Evolutionary conservation across 2,329 filamentous ascomycete genomes (phyloP).

Genomic region (Cercospora brassicicola): DNA sequence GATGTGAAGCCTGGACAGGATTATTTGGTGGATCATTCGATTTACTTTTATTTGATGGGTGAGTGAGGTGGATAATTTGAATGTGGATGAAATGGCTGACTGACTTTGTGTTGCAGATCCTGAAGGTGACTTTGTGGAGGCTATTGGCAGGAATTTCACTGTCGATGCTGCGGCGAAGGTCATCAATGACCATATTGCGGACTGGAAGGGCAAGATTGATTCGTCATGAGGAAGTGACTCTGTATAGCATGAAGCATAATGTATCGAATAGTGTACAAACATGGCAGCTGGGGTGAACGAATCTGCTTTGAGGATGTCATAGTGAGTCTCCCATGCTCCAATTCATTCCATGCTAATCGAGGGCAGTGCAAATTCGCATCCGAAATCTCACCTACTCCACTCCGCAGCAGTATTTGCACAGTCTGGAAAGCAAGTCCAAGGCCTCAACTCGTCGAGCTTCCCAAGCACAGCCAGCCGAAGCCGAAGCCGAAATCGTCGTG

Average conservation of each 20-base stretch:
- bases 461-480: too few relatives aligned
- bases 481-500: too few relatives aligned
- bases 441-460: too few relatives aligned
- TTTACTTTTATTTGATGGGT: constrained; percentile 98
- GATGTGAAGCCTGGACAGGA: constrained; percentile 90
- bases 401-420: too few relatives aligned
- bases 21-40: constrained; percentile 97
- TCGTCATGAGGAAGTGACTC: constrained; percentile 29
- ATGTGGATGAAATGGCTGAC: not conserved
- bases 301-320: not conserved
- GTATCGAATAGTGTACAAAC: constrained; percentile 9
- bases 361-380: not conserved
- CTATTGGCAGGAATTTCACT: constrained; percentile 89
- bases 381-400: not conserved
- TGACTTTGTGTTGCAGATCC: constrained; percentile 61
- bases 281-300: not conserved
- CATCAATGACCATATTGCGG: constrained; percentile 81
- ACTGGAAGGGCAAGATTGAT: constrained; percentile 65
- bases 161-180: constrained; percentile 80
- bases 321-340: not conserved
- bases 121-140: constrained; percentile 96
- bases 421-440: too few relatives aligned
- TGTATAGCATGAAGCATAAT: not conserved
- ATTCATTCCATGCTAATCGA: not conserved
- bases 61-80: constrained; percentile 36